Evolutionary conservation across 2,329 filamentous ascomycete species (phyloP), one percentile per base, ranked within the genome.

Genomic region (Nemania sp.): DNA sequence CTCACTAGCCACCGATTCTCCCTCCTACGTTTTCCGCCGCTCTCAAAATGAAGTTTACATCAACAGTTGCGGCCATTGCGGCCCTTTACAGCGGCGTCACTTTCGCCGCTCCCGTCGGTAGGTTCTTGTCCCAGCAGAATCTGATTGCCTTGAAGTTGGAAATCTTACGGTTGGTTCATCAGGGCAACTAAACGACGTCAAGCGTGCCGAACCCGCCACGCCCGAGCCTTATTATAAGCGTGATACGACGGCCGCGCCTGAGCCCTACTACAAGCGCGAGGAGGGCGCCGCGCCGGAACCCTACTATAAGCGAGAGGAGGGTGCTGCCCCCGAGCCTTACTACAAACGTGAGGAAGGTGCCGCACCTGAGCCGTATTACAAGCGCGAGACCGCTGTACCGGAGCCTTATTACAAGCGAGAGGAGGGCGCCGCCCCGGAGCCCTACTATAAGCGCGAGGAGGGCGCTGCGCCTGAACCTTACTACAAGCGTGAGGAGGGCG

Each of bases 101-200:
- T 12, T 32, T 32, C 29, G 45, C 45, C 13, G 17, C 13, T 5
- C 45, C 45, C 3, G 32, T 47, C 13, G 11, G 45, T 32, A 5
- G 17, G 45, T 32, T n/a, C 4, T n/a, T 32, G 5, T 17, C 20
- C 12, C n/a, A 47, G 5, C 77, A 9, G 21, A 12, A 3, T 17
- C 9, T 47, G 5, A n/a, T 32, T 32, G 5, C 13, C 21, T n/a
- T 32, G 13, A 32, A 4, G 11, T 15, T 47, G 11, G 32, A n/a
- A 6, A 17, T 32, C 5, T 2, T 10, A 32, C n/a, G 17, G 21
- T 7, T 17, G 21, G 45, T 6, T 11, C 15, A 32, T 29, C 21
- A n/a, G 21, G 21, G 12, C 21, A 47, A 32, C 21, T 17, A n/a
- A 17, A 32, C 21, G 21, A 32, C 5, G 21, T 32, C 25, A 2